A percentile compares a stretch with the other conserved stretches of the same genome.
phyloP scores from a whole-genome alignment of 2,329 filamentous ascomycete species.

The Bimuria novae-zelandiae region DNA sequence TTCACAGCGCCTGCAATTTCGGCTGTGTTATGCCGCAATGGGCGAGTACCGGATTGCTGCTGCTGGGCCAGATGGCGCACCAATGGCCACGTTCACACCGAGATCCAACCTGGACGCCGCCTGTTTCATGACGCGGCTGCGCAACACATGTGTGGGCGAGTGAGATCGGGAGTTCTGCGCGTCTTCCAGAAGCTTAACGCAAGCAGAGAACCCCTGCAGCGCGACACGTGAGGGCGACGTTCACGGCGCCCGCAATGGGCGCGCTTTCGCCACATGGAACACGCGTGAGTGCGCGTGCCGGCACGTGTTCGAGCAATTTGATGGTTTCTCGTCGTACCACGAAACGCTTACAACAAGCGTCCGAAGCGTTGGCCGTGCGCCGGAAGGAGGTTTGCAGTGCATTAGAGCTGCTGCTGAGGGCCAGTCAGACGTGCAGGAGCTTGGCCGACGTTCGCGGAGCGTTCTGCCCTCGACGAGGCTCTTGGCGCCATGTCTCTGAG shows the following conservation, averaged over 20 bases:
- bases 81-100: slow-evolving; percentile 15
- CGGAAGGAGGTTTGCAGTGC: slow-evolving; percentile 22
- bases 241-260: slow-evolving; percentile 11
- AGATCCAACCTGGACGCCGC: slow-evolving; percentile 27
- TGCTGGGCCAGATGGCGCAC: slow-evolving; percentile 39
- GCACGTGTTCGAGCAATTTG: slow-evolving; percentile 2
- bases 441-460: slow-evolving; percentile 11
- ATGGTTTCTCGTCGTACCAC: no score
- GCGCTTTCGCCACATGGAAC: slow-evolving; percentile 11
- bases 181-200: slow-evolving; percentile 23
- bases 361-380: slow-evolving; percentile 13
- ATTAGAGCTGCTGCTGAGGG: slow-evolving; percentile 16
- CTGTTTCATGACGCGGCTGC: slow-evolving; percentile 39
- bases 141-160: slow-evolving; percentile 7
- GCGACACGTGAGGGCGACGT: slow-evolving; percentile 22
- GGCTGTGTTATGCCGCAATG: slow-evolving; percentile 1
- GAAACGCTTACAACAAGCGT: slow-evolving; percentile 7
- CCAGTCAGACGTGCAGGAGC: slow-evolving; percentile 36
- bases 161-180: slow-evolving; percentile 11
- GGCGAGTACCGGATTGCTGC: slow-evolving; percentile 29
- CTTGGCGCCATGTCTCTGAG: neutral
- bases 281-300: slow-evolving; percentile 1
- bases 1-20: slow-evolving; percentile 26
- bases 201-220: slow-evolving; percentile 10
- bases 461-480: neutral